A percentile compares a stretch with the other conserved stretches of the same genome.
Evolutionary conservation across 2,329 filamentous ascomycete genomes (phyloP).

Genomic region (Fusarium algeriense): DNA sequence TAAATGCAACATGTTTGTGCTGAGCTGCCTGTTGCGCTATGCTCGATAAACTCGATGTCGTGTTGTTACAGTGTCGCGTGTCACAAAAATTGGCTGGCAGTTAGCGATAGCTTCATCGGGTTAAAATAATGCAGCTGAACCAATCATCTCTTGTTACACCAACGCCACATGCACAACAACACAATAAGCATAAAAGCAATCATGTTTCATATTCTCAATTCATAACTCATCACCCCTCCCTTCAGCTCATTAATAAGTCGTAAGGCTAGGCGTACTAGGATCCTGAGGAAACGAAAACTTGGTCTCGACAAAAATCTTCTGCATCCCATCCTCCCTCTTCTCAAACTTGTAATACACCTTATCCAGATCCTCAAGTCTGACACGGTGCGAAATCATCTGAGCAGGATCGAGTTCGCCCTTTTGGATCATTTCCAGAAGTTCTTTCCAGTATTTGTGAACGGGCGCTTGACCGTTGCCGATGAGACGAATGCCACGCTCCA

Average conservation of each 20-base stretch:
- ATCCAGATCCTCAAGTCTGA: slow-evolving; percentile 78
- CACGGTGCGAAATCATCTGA: slow-evolving; percentile 85
- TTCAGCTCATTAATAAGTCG: slow-evolving; percentile 26
- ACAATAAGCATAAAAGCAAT: neutral
- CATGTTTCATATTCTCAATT: neutral
- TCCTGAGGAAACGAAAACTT: slow-evolving; percentile 65
- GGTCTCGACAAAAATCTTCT: slow-evolving; percentile 80
- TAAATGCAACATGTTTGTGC: too few species aligned
- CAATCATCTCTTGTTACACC: neutral
- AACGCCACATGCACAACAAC: neutral
- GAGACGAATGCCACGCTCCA: slow-evolving; percentile 87
- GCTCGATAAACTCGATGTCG: too few species aligned
- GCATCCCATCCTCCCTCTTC: slow-evolving; percentile 74
- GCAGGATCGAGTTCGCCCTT: slow-evolving; percentile 77
- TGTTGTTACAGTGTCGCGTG: too few species aligned
- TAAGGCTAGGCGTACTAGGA: slow-evolving; percentile 24
- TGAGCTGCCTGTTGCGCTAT: too few species aligned
- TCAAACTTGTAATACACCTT: slow-evolving; percentile 75
- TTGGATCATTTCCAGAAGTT: slow-evolving; percentile 76
- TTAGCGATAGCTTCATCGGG: too few species aligned
- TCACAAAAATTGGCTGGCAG: too few species aligned
- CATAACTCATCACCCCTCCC: neutral
- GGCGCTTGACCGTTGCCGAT: slow-evolving; percentile 77
- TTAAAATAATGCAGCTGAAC: too few species aligned
- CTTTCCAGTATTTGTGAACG: slow-evolving; percentile 86